Evolutionary conservation across 179 eudicot genomes (phyloP), one percentile per base, ranked within the genome.

Genomic region (Drosera spatulata): DNA sequence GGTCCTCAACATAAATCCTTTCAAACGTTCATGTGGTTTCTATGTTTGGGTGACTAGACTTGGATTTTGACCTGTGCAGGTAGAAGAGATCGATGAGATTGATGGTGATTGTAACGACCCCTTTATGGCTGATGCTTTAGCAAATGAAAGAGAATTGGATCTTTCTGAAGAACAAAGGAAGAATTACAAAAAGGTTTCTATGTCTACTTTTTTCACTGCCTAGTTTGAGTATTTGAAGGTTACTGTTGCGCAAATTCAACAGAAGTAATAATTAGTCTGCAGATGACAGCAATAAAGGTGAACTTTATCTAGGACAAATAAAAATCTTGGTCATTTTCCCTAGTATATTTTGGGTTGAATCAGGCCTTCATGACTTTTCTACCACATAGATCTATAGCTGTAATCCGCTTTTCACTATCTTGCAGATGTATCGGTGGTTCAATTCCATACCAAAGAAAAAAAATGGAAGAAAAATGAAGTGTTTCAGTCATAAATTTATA

Each of bases 61-160:
- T 2, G 39, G 11, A 22, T 45, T 52, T 4, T 13, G 22, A 11
- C 12, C 50, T 54, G 50, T 53, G 64, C 72, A 94, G 99, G 97
- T 94, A 64, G 99, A 94, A 82, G 99, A 94, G 80, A 90, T 94
- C 61, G 96, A 80, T 80, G 99, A 94, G 60, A 63, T 90, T 59
- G 97, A 82, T 61, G 82, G 79, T 40, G 65, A 69, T 73, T 69
- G 84, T 57, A 59, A 66, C 62, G 97, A 90, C 68, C 95, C 88
- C 22, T 80, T 85, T 76, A 63, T 86, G 53, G 94, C 87, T 53
- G 99, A 81, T 85, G 99, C 99, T 41, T 62, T 94, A 67, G 91
- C 82, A 15, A 88, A 84, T 66, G 97, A 87, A 76, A 72, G 71
- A 66, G 91, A 86, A 68, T 41, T 76, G 59, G 77, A 69, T 74